Conservation (phyloP, 331 rosid species). For the Pyrus hybrid region DNA sequence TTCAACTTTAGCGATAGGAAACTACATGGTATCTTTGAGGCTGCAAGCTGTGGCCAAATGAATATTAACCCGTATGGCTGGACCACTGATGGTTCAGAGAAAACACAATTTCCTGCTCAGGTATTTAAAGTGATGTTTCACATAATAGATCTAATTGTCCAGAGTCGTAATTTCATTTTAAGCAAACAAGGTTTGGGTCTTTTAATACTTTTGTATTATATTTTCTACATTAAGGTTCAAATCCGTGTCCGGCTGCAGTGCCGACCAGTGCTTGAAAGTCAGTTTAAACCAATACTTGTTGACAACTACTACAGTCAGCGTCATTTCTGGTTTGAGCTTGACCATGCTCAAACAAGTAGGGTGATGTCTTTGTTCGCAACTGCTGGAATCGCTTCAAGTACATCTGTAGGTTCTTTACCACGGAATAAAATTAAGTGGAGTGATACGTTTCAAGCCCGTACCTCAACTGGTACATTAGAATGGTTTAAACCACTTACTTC, state of each 20-base stretch:
- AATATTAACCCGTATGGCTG: conserved; percentile 80
- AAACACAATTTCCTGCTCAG: conserved; percentile 83
- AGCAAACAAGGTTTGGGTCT: background rate
- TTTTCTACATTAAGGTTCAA: conserved; percentile 43
- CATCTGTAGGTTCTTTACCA: background rate
- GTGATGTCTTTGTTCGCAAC: conserved; percentile 41
- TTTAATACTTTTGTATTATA: background rate
- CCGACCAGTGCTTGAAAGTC: conserved; percentile 57
- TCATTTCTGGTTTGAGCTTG: conserved; percentile 86
- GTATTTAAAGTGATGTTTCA: conserved; percentile 15
- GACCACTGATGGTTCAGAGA: conserved; percentile 50
- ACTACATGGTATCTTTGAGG: conserved; percentile 83
- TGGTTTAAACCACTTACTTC: conserved; percentile 10
- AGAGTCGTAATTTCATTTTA: background rate
- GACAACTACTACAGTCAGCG: conserved; percentile 46
- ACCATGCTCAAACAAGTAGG: conserved; percentile 57
- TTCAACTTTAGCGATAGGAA: conserved; percentile 73
- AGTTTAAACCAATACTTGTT: conserved; percentile 42
- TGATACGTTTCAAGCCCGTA: conserved; percentile 11
- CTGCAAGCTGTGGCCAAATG: conserved; percentile 59
- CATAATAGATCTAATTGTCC: background rate
- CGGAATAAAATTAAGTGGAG: conserved; percentile 14
- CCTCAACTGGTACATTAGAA: conserved; percentile 20
- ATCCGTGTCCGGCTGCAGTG: conserved; percentile 44
- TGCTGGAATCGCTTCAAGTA: background rate